Percentiles rank a stretch among this genome's conserved stretches.
Conservation (phyloP, 805 yeast species). For the Suhomyces kilbournensis region DNA sequence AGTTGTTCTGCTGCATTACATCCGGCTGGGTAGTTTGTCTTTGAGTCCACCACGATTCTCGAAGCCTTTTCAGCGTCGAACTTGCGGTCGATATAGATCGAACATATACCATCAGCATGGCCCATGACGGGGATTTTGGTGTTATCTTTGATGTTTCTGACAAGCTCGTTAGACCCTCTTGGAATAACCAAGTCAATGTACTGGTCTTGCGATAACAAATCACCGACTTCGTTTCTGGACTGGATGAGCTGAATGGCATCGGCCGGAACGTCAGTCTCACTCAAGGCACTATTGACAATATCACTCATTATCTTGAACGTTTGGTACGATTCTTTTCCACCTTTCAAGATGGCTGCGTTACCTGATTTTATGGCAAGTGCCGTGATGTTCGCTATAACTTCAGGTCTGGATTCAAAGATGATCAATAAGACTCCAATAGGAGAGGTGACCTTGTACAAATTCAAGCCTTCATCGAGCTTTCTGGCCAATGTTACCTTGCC, state of each 20-base stretch:
- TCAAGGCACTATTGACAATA: conserved; percentile 60
- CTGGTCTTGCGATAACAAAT: conserved; percentile 76
- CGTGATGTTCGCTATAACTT: conserved; percentile 95
- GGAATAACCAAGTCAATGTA: conserved; percentile 96
- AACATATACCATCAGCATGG: conserved; percentile 97
- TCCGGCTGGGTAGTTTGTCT: conserved; percentile 98
- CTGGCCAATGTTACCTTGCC: conserved; percentile 84
- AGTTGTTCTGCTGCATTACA: conserved; percentile 95
- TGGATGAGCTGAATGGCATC: conserved; percentile 83
- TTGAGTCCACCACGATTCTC: conserved; percentile 76
- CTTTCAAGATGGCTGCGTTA: conserved; percentile 93
- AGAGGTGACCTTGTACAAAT: conserved; percentile 76
- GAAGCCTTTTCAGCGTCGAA: conserved; percentile 79
- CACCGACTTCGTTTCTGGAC: conserved; percentile 87
- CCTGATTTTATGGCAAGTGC: conserved; percentile 96
- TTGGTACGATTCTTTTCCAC: conserved; percentile 89
- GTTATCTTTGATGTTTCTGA: conserved; percentile 75
- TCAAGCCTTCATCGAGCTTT: conserved; percentile 85
- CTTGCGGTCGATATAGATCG: conserved; percentile 74
- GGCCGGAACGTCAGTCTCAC: conserved; percentile 67
- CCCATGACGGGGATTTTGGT: conserved; percentile 97
- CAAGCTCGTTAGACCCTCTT: conserved; percentile 94
- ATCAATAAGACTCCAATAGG: conserved; percentile 93
- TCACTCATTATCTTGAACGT: conserved; percentile 82
- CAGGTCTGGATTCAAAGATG: conserved; percentile 96